Evolutionary conservation across 164 flowering plant genomes (phyloP).

Genomic region (Berberis vulgaris): DNA sequence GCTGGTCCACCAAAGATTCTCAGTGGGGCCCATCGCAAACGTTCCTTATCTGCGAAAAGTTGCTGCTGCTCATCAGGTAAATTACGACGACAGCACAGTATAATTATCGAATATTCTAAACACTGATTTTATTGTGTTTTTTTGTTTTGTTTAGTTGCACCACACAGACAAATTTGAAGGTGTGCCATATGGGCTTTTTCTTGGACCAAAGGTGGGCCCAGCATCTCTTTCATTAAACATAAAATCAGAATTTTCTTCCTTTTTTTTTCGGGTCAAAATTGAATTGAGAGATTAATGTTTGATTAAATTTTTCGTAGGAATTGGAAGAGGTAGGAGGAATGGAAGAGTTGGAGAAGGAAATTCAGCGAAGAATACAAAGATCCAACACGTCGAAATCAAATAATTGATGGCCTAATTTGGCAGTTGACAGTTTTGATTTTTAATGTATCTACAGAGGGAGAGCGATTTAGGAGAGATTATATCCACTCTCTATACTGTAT

Average conservation of each 20-base stretch:
- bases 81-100: no score
- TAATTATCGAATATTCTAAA: no score
- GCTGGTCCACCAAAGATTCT: conserved; percentile 84
- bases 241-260: neutral
- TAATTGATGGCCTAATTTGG: no score
- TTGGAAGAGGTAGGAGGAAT: conserved; percentile 72
- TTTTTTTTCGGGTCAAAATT: neutral
- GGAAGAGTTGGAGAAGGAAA: conserved; percentile 70
- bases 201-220: conserved; percentile 64
- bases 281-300: neutral
- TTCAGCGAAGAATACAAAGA: conserved; percentile 9
- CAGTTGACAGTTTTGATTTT: no score
- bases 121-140: neutral
- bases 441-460: no score
- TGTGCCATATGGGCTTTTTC: conserved; percentile 89
- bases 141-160: conserved; percentile 49
- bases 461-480: no score
- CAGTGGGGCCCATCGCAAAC: conserved; percentile 90
- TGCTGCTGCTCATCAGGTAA: conserved; percentile 86
- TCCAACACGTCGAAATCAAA: no score
- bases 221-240: neutral
- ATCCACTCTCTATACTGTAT: no score
- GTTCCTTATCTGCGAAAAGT: conserved; percentile 77
- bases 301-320: conserved; percentile 38
- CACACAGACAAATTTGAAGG: conserved; percentile 83